Evolutionary conservation across 2,329 filamentous ascomycete species (phyloP).

Genomic region (Calonectria leucothoes): DNA sequence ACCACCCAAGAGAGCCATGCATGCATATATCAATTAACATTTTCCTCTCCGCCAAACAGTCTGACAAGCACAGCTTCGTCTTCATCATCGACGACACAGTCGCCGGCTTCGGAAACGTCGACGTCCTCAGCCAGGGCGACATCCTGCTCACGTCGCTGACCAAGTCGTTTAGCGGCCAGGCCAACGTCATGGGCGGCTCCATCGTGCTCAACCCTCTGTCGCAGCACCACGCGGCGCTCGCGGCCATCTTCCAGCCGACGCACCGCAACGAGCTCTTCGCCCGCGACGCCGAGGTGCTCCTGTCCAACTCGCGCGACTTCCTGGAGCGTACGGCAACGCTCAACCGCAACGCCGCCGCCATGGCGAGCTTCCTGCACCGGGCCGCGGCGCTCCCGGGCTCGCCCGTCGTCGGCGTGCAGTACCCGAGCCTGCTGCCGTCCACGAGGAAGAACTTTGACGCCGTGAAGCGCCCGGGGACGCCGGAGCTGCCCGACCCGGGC

Average conservation of each 20-base stretch:
- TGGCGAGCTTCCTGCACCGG: conserved; percentile 53
- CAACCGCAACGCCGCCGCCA: conserved; percentile 57
- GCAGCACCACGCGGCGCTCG: conserved; percentile 51
- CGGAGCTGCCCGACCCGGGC: conserved; percentile 60
- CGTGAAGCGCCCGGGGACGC: conserved; percentile 50
- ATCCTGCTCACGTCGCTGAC: conserved; percentile 64
- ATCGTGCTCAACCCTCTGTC: conserved; percentile 61
- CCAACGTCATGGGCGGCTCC: conserved; percentile 66
- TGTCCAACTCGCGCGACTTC: conserved; percentile 58
- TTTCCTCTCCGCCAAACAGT: conserved; percentile 24
- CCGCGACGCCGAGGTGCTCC: conserved; percentile 58
- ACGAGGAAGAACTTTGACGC: conserved; percentile 48
- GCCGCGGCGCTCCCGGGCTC: conserved; percentile 43
- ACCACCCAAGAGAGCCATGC: no score
- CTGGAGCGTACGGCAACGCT: conserved; percentile 51
- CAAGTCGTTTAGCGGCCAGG: conserved; percentile 69
- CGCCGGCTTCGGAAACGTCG: conserved; percentile 60
- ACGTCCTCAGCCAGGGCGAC: conserved; percentile 62
- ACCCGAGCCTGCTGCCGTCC: conserved; percentile 54
- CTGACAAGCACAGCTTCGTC: conserved; percentile 58
- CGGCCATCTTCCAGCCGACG: conserved; percentile 39
- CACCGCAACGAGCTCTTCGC: conserved; percentile 59
- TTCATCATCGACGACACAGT: conserved; percentile 62
- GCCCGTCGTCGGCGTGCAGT: conserved; percentile 55
- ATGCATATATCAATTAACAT: neutral